phyloP scores from a whole-genome alignment of 2,329 filamentous ascomycete genomes.

The Daldinia sp. region DNA sequence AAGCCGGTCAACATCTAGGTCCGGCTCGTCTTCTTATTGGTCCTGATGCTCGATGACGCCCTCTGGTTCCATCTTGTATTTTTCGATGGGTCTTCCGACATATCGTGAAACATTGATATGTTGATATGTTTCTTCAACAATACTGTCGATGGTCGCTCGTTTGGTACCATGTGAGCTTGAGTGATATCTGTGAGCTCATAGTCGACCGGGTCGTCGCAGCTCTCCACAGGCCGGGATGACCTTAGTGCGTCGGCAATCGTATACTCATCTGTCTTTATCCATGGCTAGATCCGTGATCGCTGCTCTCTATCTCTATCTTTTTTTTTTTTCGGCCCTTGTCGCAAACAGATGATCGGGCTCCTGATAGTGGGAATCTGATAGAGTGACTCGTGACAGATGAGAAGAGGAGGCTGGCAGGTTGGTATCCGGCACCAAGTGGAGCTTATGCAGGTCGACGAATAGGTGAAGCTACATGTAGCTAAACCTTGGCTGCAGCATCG shows the following conservation, averaged over 20 bases:
- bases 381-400: conserved; percentile 36
- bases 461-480: conserved; percentile 39
- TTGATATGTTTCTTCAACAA: conserved; percentile 35
- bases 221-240: conserved; percentile 35
- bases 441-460: conserved; percentile 47
- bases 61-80: conserved; percentile 33
- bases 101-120: conserved; percentile 43
- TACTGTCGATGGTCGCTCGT: conserved; percentile 28
- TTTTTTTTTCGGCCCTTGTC: conserved; percentile 25
- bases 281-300: conserved; percentile 46
- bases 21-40: conserved; percentile 39
- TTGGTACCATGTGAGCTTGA: conserved; percentile 36
- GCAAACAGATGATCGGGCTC: conserved; percentile 36
- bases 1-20: conserved; percentile 40
- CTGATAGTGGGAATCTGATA: conserved; percentile 40
- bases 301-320: no score
- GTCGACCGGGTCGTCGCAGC: conserved; percentile 34
- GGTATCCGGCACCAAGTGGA: conserved; percentile 34
- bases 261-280: conserved; percentile 44
- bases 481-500: conserved; percentile 47
- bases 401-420: conserved; percentile 28
- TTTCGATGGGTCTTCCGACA: conserved; percentile 38
- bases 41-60: conserved; percentile 40
- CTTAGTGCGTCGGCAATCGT: conserved; percentile 42
- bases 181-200: conserved; percentile 39